phyloP scores from a whole-genome alignment of 1,284 basidiomycete genomes.

The Pseudozyma tsukubaensis region DNA sequence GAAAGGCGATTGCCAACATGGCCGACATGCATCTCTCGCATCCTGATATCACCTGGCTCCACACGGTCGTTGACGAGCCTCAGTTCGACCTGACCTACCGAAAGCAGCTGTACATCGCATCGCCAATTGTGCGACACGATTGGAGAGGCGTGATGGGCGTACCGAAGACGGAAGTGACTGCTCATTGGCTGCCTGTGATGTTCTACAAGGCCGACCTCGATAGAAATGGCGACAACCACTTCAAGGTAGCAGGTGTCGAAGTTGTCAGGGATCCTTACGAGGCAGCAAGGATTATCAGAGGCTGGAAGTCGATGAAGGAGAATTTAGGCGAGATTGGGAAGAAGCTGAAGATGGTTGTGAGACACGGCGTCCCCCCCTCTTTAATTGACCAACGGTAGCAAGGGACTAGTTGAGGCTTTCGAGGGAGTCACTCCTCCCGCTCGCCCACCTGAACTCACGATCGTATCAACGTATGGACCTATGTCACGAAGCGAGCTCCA shows the following conservation, averaged over 20 bases:
- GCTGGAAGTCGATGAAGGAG: not conserved
- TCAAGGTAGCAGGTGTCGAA: constrained; percentile 20
- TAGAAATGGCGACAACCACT: not conserved
- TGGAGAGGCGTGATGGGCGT: constrained; percentile 5
- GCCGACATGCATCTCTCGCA: not conserved
- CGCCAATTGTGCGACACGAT: constrained; percentile 2
- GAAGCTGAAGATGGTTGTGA: constrained; percentile 1
- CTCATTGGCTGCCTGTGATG: constrained; percentile 7
- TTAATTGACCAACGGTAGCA: too few relatives aligned
- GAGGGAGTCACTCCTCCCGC: too few relatives aligned
- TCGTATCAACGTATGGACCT: too few relatives aligned
- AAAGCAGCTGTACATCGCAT: constrained; percentile 13
- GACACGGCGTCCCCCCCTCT: too few relatives aligned
- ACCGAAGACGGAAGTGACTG: not conserved
- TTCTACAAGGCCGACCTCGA: constrained; percentile 16
- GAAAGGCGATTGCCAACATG: constrained; percentile 1
- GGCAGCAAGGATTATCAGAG: not conserved
- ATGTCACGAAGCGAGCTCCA: too few relatives aligned
- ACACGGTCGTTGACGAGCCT: constrained; percentile 19
- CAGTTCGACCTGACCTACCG: constrained; percentile 12
- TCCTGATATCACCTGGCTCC: not conserved
- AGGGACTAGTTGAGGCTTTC: too few relatives aligned
- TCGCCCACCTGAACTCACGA: too few relatives aligned
- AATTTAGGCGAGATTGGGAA: not conserved
- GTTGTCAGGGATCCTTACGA: constrained; percentile 13